Base-by-base conservation (phyloP, 1,284 basidiomycete genomes). In the Mycena citricolor region DNA sequence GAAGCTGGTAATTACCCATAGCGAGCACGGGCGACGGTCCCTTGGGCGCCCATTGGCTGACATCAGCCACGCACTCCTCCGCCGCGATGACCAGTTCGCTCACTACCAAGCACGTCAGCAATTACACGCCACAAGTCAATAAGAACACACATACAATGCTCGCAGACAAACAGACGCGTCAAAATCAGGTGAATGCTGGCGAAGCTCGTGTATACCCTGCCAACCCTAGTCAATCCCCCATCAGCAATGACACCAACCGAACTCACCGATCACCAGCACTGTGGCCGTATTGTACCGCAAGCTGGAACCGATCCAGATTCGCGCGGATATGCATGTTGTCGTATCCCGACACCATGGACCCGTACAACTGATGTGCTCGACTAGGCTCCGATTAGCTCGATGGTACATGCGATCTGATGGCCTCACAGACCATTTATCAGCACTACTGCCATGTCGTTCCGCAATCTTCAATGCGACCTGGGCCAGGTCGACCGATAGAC, bases 401-500 rank as follows among this genome's bases (percentile, higher is more conserved):
- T 40, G 14, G 28, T 43, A 35, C 12, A 52, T 47, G 17, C 57
- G 42, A 45, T 24, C 19, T 21, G 24, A 42, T 10, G 16, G 17
- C 28, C 22, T 14, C 12, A 21, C 20, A 43, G 13, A 81, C 81
- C 81, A 83, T 71, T 82, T 83, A 57, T 85, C 82, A 40, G 74
- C 74, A 40, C 69, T 80, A 17, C 69, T 77, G 13, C 82, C 82
- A 59, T 82, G 69, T 23, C 66, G 67, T 32, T 84, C 79, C 19
- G 81, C 82, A 17, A 86, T 79, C 34, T 72, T 72, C 25, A 86
- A 59, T 6, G 79, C 81, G 28, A 85, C 60, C 52, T 77, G 82
- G n/a, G 77, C 82, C 22, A 86, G 67, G 54, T 84, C 81, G 2
- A 70, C 70, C 26, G 82, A 81, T 57, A 86, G 83, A 4, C 79